Evolutionary conservation across 2,329 filamentous ascomycete genomes (phyloP).

Genomic region (Sporothrix brasiliensis): DNA sequence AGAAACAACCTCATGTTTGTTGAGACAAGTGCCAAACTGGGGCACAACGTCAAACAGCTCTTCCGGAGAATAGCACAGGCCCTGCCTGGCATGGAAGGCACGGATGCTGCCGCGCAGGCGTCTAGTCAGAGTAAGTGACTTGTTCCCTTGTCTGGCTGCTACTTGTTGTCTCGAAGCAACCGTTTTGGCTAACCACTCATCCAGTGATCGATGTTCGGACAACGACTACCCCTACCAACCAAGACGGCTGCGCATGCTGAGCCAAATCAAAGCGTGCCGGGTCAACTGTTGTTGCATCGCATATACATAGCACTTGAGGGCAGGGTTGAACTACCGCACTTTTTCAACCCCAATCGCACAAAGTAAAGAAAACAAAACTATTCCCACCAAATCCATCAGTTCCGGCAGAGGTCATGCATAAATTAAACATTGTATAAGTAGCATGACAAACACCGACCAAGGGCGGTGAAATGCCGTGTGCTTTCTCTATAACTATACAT

Average conservation of each 20-base stretch:
- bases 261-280: slow-evolving; percentile 6
- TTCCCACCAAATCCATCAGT: not conserved
- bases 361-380: not conserved
- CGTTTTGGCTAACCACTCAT: slow-evolving; percentile 33
- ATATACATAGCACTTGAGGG: not conserved
- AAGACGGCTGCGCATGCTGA: slow-evolving; percentile 74
- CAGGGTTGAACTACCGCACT: not conserved
- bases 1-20: slow-evolving; percentile 99
- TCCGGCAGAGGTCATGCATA: slow-evolving; percentile 26
- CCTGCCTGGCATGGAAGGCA: slow-evolving; percentile 94
- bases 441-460: slow-evolving; percentile 8
- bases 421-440: slow-evolving; percentile 32
- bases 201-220: slow-evolving; percentile 93
- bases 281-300: not conserved
- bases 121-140: slow-evolving; percentile 67
- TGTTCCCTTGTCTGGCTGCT: not conserved
- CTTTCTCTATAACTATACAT: not conserved
- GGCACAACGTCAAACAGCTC: slow-evolving; percentile 95
- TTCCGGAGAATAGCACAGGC: slow-evolving; percentile 99
- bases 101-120: slow-evolving; percentile 73
- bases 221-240: slow-evolving; percentile 67
- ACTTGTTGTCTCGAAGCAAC: not conserved
- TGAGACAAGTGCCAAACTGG: slow-evolving; percentile 96
- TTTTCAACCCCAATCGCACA: not conserved
- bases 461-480: not conserved